These are phyloP conservation scores for Kodamaea derodonti DNA, from an alignment of 1,139 yeast genomes.

Conservation along the genomic window DNA sequence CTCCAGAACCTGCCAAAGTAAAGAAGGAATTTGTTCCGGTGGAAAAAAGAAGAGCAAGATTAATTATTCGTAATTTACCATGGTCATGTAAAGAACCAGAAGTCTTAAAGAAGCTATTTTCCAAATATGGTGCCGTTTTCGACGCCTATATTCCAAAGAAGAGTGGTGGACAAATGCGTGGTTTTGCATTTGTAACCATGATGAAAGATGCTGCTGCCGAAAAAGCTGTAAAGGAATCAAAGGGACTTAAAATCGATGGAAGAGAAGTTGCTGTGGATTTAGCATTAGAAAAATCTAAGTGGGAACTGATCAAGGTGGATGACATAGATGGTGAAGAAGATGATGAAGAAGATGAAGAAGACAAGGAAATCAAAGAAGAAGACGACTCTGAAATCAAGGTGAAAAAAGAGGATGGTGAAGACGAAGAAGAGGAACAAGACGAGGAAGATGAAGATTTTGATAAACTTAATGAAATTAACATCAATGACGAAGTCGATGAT, in stretches of 20 bases:
- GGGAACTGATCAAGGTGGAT: constrained; percentile 48
- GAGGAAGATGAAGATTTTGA: constrained; percentile 22
- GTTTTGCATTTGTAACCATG: constrained; percentile 95
- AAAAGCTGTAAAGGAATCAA: constrained; percentile 70
- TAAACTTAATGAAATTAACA: constrained; percentile 19
- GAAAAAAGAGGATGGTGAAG: constrained; percentile 33
- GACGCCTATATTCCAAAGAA: constrained; percentile 90
- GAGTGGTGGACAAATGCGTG: constrained; percentile 85
- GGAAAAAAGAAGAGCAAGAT: constrained; percentile 72
- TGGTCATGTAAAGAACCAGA: constrained; percentile 89
- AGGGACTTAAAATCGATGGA: constrained; percentile 78
- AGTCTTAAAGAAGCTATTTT: constrained; percentile 64
- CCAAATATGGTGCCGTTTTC: constrained; percentile 78
- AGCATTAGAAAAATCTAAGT: constrained; percentile 82
- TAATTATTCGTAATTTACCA: constrained; percentile 88
- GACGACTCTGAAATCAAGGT: constrained; percentile 26
- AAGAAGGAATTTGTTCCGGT: constrained; percentile 23
- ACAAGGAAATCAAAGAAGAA: constrained; percentile 23
- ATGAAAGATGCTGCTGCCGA: constrained; percentile 74
- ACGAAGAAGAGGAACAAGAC: constrained; percentile 24
- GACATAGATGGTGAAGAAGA: constrained; percentile 41
- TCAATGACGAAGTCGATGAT: constrained; percentile 28
- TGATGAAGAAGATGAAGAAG: constrained; percentile 24
- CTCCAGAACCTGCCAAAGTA: constrained; percentile 21
- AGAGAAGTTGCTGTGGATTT: constrained; percentile 93